Evolutionary conservation across 352 stramenopile species (phyloP).

Genomic region (Phytophthora kernoviae): DNA sequence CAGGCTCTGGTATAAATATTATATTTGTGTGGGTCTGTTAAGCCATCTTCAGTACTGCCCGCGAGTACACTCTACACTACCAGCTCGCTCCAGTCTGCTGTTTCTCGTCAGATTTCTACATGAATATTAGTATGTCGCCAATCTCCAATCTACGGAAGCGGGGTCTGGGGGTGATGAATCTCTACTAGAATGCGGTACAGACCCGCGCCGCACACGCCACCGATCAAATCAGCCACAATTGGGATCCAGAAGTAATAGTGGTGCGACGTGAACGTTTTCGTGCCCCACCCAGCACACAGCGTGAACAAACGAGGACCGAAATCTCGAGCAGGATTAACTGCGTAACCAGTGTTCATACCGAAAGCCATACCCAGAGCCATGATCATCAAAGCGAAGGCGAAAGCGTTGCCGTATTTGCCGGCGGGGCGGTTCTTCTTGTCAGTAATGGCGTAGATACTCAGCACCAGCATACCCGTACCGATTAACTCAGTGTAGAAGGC

Average conservation of each 20-base stretch:
- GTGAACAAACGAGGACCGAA: slow-evolving; percentile 49
- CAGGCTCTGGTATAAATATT: too few relatives aligned
- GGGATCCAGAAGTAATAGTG: slow-evolving; percentile 65
- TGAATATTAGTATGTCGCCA: not conserved
- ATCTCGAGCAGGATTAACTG: slow-evolving; percentile 48
- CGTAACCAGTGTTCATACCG: slow-evolving; percentile 38
- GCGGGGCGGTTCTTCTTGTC: slow-evolving; percentile 49
- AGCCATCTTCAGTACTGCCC: too few relatives aligned
- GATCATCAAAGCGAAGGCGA: slow-evolving; percentile 53
- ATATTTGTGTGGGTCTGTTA: too few relatives aligned
- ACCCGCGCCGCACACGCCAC: slow-evolving; percentile 33
- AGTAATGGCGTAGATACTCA: slow-evolving; percentile 51
- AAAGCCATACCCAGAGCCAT: slow-evolving; percentile 63
- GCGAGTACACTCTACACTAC: too few relatives aligned
- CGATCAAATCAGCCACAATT: slow-evolving; percentile 41
- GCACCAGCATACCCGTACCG: slow-evolving; percentile 44
- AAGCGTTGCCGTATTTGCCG: slow-evolving; percentile 30
- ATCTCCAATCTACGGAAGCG: slow-evolving; percentile 5
- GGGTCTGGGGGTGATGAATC: slow-evolving; percentile 40
- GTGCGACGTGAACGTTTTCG: slow-evolving; percentile 41
- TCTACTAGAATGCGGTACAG: slow-evolving; percentile 41
- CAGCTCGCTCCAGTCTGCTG: too few relatives aligned
- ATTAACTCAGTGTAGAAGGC: slow-evolving; percentile 51
- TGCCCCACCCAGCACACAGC: slow-evolving; percentile 43
- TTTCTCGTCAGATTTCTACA: too few relatives aligned